phyloP scores from a whole-genome alignment of 176 grass and related monocot species.

The Oryza meridionalis region DNA sequence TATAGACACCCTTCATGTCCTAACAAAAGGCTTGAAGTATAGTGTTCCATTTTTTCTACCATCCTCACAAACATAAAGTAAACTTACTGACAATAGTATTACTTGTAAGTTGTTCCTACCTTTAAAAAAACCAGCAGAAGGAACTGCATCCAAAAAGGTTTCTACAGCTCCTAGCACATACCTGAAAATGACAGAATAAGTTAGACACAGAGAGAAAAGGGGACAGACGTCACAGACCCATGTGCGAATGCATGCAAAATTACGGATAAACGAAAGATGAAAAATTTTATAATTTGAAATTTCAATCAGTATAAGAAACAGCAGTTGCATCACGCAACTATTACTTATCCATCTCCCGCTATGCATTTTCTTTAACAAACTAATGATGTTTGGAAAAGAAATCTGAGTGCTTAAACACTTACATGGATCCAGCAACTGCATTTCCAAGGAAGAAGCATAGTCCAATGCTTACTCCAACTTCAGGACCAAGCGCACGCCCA shows the following conservation, averaged over 20 bases:
- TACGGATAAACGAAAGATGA: background rate
- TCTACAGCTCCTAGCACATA: constrained; percentile 99
- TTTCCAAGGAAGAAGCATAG: constrained; percentile 99
- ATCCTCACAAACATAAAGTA: background rate
- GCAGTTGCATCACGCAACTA: background rate
- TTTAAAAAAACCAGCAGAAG: constrained; percentile 92
- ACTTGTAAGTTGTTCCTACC: constrained; percentile 40
- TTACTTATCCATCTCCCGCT: background rate
- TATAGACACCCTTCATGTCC: constrained; percentile 4
- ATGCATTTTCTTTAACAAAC: constrained; percentile 22
- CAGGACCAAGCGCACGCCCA: constrained; percentile 93
- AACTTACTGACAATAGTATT: constrained; percentile 15
- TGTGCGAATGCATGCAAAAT: background rate
- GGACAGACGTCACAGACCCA: background rate
- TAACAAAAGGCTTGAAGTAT: constrained; percentile 15
- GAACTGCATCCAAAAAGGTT: constrained; percentile 95
- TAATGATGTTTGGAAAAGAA: background rate
- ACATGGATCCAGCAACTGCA: constrained; percentile 98
- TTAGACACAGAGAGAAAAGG: constrained; percentile 9
- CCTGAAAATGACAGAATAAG: constrained; percentile 59
- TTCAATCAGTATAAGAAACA: background rate
- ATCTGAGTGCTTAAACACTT: constrained; percentile 47
- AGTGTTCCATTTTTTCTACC: constrained; percentile 11
- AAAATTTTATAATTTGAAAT: constrained; percentile 6
- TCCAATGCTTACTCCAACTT: constrained; percentile 99